Evolutionary conservation across 331 rosid species (phyloP).

Genomic region (Dryas integrifolia): DNA sequence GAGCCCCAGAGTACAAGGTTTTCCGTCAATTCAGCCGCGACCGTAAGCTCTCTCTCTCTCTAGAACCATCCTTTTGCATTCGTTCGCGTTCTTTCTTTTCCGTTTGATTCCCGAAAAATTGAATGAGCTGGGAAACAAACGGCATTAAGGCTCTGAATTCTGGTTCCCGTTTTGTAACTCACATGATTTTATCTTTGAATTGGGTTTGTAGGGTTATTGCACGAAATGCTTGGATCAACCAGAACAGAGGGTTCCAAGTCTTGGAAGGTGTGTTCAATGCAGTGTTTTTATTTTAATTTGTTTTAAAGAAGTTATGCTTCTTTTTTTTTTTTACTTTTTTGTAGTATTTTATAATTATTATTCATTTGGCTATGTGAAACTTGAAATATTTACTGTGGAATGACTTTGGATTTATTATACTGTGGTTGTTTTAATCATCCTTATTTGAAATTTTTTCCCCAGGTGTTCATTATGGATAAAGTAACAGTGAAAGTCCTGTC

Average conservation of each 20-base stretch:
- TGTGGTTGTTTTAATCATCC: conserved; percentile 1
- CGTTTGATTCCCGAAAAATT: conserved; percentile 21
- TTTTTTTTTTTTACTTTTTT: background rate
- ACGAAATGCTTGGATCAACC: conserved; percentile 89
- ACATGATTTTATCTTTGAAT: conserved; percentile 11
- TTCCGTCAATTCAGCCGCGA: conserved; percentile 80
- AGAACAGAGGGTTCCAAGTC: conserved; percentile 67
- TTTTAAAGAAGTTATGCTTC: background rate
- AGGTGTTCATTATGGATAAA: conserved; percentile 97
- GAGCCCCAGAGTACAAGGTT: conserved; percentile 56
- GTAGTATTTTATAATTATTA: background rate
- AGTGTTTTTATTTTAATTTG: background rate
- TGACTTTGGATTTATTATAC: background rate
- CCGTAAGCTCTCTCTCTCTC: conserved; percentile 39
- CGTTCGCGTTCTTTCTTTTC: background rate
- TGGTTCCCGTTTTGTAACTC: background rate
- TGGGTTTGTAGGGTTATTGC: conserved; percentile 51
- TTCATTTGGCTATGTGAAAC: conserved; percentile 3
- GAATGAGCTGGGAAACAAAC: background rate
- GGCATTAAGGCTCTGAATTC: background rate
- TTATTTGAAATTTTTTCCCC: conserved; percentile 4
- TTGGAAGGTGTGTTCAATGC: conserved; percentile 71
- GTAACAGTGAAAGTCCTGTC: conserved; percentile 95
- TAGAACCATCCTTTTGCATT: background rate
- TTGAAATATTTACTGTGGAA: background rate